Evolutionary conservation across 108 stramenopile genomes (phyloP).

Genomic region (Craspedostauros australis): DNA sequence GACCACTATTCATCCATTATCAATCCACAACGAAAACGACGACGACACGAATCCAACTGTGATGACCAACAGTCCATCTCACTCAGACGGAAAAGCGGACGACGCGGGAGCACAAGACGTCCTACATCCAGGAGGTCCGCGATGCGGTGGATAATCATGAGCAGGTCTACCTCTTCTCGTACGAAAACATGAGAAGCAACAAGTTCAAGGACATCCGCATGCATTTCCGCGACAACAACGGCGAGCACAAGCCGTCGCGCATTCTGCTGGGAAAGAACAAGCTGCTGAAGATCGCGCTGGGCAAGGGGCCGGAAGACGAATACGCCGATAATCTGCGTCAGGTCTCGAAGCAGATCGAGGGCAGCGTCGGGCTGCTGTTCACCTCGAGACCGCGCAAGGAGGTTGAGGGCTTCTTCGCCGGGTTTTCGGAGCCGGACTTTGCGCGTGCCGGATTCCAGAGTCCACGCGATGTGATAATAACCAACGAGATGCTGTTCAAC

Average conservation of each 20-base stretch:
- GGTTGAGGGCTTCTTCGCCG: constrained; percentile 83
- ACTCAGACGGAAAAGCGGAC: constrained; percentile 88
- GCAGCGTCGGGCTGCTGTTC: constrained; percentile 87
- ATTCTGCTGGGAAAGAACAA: constrained; percentile 97
- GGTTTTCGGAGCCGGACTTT: constrained; percentile 81
- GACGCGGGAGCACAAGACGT: constrained; percentile 88
- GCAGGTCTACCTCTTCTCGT: constrained; percentile 86
- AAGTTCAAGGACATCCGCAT: constrained; percentile 90
- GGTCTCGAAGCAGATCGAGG: constrained; percentile 68
- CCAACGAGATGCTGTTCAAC: constrained; percentile 57
- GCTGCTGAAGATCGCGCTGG: constrained; percentile 88
- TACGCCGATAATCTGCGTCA: constrained; percentile 88
- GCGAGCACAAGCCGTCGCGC: constrained; percentile 38
- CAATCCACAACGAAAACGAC: no score
- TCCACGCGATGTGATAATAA: constrained; percentile 60
- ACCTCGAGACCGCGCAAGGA: constrained; percentile 62
- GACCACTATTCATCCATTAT: no score
- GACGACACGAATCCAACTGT: no score
- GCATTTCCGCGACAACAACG: constrained; percentile 57
- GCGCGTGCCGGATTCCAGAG: constrained; percentile 81
- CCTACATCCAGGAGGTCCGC: constrained; percentile 78
- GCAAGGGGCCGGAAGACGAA: constrained; percentile 87
- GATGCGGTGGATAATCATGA: constrained; percentile 81
- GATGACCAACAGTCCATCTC: constrained; percentile 59
- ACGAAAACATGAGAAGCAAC: constrained; percentile 92